A percentile compares a stretch with the other conserved stretches of the same genome.
These are phyloP conservation scores for Phialophora macrospora DNA, from an alignment of 2,329 filamentous ascomycete genomes.

Conservation along the genomic window DNA sequence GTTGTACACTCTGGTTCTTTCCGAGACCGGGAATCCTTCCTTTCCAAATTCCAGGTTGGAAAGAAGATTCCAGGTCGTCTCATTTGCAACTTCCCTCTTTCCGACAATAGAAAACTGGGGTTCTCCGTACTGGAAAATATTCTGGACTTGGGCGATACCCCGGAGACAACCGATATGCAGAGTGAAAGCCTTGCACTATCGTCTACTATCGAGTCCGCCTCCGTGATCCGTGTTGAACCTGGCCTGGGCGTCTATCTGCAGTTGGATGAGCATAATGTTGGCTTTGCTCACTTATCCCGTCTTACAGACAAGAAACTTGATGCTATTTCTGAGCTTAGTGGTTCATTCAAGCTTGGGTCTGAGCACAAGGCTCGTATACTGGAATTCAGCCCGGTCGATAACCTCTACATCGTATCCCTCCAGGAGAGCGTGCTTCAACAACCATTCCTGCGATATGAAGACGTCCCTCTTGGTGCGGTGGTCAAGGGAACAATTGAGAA, in stretches of 20 bases:
- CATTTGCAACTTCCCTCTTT: slow-evolving; percentile 81
- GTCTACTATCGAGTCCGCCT: slow-evolving; percentile 78
- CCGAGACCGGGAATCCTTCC: slow-evolving; percentile 63
- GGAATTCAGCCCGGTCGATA: slow-evolving; percentile 85
- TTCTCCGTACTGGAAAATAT: slow-evolving; percentile 89
- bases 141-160: slow-evolving; percentile 60
- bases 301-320: slow-evolving; percentile 91
- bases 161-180: slow-evolving; percentile 48
- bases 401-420: slow-evolving; percentile 81
- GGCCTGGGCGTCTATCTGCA: slow-evolving; percentile 82
- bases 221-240: slow-evolving; percentile 77
- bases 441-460: slow-evolving; percentile 87
- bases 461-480: slow-evolving; percentile 79
- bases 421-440: slow-evolving; percentile 83
- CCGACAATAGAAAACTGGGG: slow-evolving; percentile 80
- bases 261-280: slow-evolving; percentile 69
- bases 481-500: slow-evolving; percentile 85
- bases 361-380: slow-evolving; percentile 81
- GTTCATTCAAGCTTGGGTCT: slow-evolving; percentile 77
- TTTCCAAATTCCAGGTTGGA: slow-evolving; percentile 79
- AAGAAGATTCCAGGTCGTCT: slow-evolving; percentile 84
- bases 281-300: slow-evolving; percentile 93
- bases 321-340: slow-evolving; percentile 73
- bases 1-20: slow-evolving; percentile 83
- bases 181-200: slow-evolving; percentile 63